Evolutionary conservation across 768 basidiomycete genomes (phyloP).

Genomic region (Glaciozyma martinii): DNA sequence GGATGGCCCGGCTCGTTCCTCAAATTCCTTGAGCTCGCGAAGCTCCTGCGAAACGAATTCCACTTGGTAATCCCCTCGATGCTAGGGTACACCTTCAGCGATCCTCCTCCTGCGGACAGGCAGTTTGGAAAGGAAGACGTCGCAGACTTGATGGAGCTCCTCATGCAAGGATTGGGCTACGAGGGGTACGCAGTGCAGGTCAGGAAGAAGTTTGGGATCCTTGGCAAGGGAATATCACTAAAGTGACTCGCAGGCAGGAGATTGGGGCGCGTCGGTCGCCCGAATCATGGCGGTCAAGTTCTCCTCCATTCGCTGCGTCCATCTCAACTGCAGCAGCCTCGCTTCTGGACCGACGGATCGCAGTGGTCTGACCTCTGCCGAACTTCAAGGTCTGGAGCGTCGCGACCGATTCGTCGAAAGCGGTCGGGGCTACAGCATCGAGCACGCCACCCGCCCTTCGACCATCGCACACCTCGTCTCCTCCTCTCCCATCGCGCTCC

Average conservation of each 20-base stretch:
- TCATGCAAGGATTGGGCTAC: slow-evolving; percentile 25
- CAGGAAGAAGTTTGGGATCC: not conserved
- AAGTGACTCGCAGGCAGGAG: slow-evolving; percentile 7
- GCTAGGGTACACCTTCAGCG: slow-evolving; percentile 30
- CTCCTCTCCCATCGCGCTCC: not conserved
- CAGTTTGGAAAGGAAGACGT: slow-evolving; percentile 22
- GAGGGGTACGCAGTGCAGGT: slow-evolving; percentile 19
- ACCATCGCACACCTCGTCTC: slow-evolving; percentile 1
- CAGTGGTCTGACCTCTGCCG: not conserved
- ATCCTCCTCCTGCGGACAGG: slow-evolving; percentile 15
- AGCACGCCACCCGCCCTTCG: slow-evolving; percentile 14
- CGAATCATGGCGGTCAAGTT: slow-evolving; percentile 8
- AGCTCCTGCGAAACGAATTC: slow-evolving; percentile 25
- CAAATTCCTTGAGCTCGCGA: slow-evolving; percentile 33
- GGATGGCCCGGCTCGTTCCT: slow-evolving; percentile 33
- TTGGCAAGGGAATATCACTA: not conserved
- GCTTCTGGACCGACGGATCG: not conserved
- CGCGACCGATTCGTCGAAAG: slow-evolving; percentile 14
- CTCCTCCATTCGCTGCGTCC: slow-evolving; percentile 2
- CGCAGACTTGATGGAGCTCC: slow-evolving; percentile 15
- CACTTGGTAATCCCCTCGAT: slow-evolving; percentile 31
- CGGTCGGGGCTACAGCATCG: slow-evolving; percentile 22
- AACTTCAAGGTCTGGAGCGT: slow-evolving; percentile 6
- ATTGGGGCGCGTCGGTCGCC: slow-evolving; percentile 12
- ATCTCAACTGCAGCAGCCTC: slow-evolving; percentile 24